Evolutionary conservation across 2,329 filamentous ascomycete species (phyloP), one percentile per base, ranked within the genome.

Genomic region (Trichoderma harzianum): DNA sequence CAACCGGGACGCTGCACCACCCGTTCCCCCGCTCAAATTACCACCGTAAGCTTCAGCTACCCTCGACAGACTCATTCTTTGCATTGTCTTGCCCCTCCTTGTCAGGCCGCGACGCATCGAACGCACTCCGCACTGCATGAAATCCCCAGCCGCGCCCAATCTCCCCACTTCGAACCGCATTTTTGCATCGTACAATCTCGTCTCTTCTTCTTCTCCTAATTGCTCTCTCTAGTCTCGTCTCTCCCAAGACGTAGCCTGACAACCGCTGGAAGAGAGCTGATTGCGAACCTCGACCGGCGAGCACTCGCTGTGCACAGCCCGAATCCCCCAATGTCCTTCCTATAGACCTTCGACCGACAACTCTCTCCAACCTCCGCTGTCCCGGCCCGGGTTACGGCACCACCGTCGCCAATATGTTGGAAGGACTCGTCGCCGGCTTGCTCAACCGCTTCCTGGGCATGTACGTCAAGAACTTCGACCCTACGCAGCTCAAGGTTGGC

Each of bases 401-500:
- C 80, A 82, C 79, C 77, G 78, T 82, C 81, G 82, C 84, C 87
- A 87, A 81, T 79, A 99, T 99, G 96, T 90, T 99, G 85, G 96
- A 99, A 88, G 93, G 95, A 77, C 88, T 99, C 77, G 96, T 98
- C 75, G 94, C 96, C 78, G 97, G 95, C 84, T 88, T 99, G 86
- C 91, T 99, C 78, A 99, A 99, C 86, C 93, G 97, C 86, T 98
- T 99, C 84, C 85, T 99, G 89, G 97, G 96, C 88, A 97, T 98
- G 92, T 99, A 99, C 83, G 95, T 99, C 83, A 95, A 97, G 88
- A 98, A 99, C 84, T 99, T 99, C 81, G 96, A 99, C 83, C 94
- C 96, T 69, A 92, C 94, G 78, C 96, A 99, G 85, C 88, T 99
- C 76, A 99, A 99, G 81, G 95, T 99, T 74, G 96, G 97, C 74